Evolutionary conservation across 306 rosid genomes (phyloP).

Genomic region (Prinsepia uniflora): DNA sequence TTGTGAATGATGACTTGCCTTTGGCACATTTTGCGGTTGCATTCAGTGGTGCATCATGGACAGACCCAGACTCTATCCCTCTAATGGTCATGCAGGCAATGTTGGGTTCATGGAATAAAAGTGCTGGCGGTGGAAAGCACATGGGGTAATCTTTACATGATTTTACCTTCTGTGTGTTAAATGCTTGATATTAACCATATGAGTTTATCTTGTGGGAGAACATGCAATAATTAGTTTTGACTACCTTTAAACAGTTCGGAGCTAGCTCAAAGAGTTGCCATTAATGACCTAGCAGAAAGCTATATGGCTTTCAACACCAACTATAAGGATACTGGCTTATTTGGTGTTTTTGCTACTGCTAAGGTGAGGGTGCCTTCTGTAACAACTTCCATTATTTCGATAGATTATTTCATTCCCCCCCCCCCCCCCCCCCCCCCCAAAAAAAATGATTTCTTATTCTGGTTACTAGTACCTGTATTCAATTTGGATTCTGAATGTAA

Average conservation of each 20-base stretch:
- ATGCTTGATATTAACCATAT: background rate
- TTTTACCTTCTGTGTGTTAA: background rate
- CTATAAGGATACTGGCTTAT: constrained; percentile 87
- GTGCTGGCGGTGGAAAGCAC: constrained; percentile 89
- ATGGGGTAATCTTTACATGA: constrained; percentile 59
- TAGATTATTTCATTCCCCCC: background rate
- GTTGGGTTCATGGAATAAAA: constrained; percentile 95
- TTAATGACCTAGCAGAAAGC: constrained; percentile 78
- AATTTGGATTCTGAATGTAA: background rate
- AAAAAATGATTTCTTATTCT: background rate
- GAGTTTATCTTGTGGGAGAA: background rate
- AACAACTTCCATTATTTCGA: background rate
- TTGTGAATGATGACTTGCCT: constrained; percentile 81
- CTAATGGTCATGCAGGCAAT: constrained; percentile 98
- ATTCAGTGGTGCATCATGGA: constrained; percentile 94
- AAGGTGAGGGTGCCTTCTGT: constrained; percentile 40
- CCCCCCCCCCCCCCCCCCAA: too few species aligned
- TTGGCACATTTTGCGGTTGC: constrained; percentile 91
- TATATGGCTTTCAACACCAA: constrained; percentile 94
- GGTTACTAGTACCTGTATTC: background rate
- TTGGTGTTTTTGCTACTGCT: constrained; percentile 84
- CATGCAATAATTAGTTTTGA: constrained; percentile 21
- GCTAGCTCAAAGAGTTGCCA: constrained; percentile 70
- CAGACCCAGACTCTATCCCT: constrained; percentile 90
- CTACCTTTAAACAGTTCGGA: constrained; percentile 52